Base-by-base conservation (phyloP, 2,329 filamentous ascomycete species). In the Paecilomyces dactylethromorphus region DNA sequence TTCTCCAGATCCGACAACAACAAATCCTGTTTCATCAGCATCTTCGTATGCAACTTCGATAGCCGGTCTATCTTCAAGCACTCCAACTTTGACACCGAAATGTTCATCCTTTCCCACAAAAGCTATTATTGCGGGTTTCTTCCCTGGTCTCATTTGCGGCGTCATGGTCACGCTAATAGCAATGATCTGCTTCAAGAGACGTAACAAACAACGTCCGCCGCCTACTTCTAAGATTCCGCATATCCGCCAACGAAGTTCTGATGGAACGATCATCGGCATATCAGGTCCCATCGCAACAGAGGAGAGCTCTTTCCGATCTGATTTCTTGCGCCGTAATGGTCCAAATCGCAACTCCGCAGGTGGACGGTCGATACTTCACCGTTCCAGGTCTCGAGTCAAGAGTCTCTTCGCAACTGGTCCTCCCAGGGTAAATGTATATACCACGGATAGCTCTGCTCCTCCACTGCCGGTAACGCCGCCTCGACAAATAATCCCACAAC, bases 101-200 rank as follows among this genome's bases (percentile, higher is more conserved):
- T 76, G 76, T 52, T 69, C 74, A 26, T 65, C 70, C 3, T 79
- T 77, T 60, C 76, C 79, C 18, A 69, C 64, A 22, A 69, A 66
- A 39, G 78, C 77, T 29, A 65, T 80, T 29, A 59, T 74, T 32
- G 77, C 74, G 8, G 78, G 78, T 18, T 78, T 81, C 66, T 78
- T 80, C 63, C 75, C 78, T 2, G 78, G 78, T 5, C 65, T 76
- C 15, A 56, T 78, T n/a, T 68, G 74, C 29, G 78, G 78, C 6
- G 71, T 73, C 73, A 53, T 87, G 78, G 35, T 79, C 75, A 67
- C 83, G 83, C 35, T 84, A 81, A 63, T 79, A 72, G 69, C 86
- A 58, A 65, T 72, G 39, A 69, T 72, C 57, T 76, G 71, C 62
- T 63, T 76, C 56, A 69, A 76, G 54, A 69, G 70, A 55, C 62